A percentile compares a stretch with the other conserved stretches of the same genome.
phyloP scores from a whole-genome alignment of 2,329 filamentous ascomycete species.

The Aureobasidium sp. region DNA sequence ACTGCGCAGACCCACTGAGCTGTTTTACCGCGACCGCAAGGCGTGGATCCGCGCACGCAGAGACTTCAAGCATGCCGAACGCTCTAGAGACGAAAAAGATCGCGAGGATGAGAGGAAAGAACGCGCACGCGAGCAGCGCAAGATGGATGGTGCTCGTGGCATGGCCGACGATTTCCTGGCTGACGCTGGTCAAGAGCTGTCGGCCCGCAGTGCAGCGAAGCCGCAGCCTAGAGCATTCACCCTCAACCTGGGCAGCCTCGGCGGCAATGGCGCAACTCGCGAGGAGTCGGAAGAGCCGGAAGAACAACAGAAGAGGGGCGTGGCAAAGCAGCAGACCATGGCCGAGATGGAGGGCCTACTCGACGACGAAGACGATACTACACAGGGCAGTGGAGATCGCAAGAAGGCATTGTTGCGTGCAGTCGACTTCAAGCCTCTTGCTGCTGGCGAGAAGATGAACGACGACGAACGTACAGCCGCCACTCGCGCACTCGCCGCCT shows the following conservation, averaged over 20 bases:
- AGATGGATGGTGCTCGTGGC: slow-evolving; percentile 66
- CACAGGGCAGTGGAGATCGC: slow-evolving; percentile 57
- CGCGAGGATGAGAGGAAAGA: slow-evolving; percentile 71
- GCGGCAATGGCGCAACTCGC: neutral
- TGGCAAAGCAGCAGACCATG: slow-evolving; percentile 62
- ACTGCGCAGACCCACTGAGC: slow-evolving; percentile 61
- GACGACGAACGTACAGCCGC: slow-evolving; percentile 83
- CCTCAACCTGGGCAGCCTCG: slow-evolving; percentile 16
- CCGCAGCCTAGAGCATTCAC: slow-evolving; percentile 13
- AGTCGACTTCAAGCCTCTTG: slow-evolving; percentile 37
- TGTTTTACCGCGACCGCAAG: slow-evolving; percentile 84
- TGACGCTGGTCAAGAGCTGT: slow-evolving; percentile 70
- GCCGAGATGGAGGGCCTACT: slow-evolving; percentile 90
- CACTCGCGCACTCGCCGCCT: slow-evolving; percentile 70
- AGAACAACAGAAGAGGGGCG: slow-evolving; percentile 12
- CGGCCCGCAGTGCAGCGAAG: slow-evolving; percentile 27
- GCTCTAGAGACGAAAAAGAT: slow-evolving; percentile 72
- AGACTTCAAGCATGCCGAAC: slow-evolving; percentile 64
- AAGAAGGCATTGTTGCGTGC: slow-evolving; percentile 13
- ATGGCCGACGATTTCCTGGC: slow-evolving; percentile 89
- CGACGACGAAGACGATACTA: slow-evolving; percentile 66
- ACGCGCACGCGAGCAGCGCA: slow-evolving; percentile 49
- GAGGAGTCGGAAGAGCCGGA: slow-evolving; percentile 15
- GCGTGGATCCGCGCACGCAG: slow-evolving; percentile 78
- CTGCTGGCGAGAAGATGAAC: slow-evolving; percentile 58